Conservation (phyloP, 2,329 filamentous ascomycete species). For the Macrophomina phaseolina region DNA sequence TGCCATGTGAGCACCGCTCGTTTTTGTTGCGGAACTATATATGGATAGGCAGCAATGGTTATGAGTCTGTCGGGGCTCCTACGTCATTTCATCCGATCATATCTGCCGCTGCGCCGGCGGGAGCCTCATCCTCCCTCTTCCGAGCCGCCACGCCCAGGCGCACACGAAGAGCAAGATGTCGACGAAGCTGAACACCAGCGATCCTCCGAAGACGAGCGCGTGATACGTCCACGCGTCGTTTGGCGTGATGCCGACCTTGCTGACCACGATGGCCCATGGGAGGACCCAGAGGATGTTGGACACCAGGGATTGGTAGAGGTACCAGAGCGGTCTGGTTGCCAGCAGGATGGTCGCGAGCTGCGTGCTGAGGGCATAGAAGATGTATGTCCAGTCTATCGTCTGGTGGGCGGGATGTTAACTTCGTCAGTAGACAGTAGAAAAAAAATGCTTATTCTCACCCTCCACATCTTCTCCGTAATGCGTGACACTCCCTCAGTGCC, state of each 20-base stretch:
- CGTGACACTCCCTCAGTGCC: conserved; percentile 61
- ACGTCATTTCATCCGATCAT: neutral
- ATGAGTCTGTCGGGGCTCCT: too few relatives aligned
- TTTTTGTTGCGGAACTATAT: too few relatives aligned
- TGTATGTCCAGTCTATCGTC: conserved; percentile 65
- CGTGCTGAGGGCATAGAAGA: conserved; percentile 70
- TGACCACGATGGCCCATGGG: conserved; percentile 71
- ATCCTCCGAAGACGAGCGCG: conserved; percentile 69
- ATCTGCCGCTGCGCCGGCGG: neutral
- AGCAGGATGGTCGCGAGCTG: conserved; percentile 69
- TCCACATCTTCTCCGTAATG: conserved; percentile 71
- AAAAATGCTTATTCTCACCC: conserved; percentile 31
- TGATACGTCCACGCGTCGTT: conserved; percentile 71
- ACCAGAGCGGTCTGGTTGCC: conserved; percentile 69
- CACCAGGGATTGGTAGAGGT: conserved; percentile 68
- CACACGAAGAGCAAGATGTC: conserved; percentile 57
- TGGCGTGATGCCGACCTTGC: conserved; percentile 44
- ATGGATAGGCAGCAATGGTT: too few relatives aligned
- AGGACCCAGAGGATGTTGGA: conserved; percentile 73
- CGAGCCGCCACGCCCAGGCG: conserved; percentile 60
- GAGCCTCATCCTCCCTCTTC: conserved; percentile 10
- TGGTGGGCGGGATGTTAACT: neutral
- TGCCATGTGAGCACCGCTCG: too few relatives aligned
- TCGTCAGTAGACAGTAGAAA: neutral
- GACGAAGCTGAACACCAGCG: conserved; percentile 70